Base-by-base conservation (phyloP, 2,329 filamentous ascomycete species). In the Fusarium vanettenii region DNA sequence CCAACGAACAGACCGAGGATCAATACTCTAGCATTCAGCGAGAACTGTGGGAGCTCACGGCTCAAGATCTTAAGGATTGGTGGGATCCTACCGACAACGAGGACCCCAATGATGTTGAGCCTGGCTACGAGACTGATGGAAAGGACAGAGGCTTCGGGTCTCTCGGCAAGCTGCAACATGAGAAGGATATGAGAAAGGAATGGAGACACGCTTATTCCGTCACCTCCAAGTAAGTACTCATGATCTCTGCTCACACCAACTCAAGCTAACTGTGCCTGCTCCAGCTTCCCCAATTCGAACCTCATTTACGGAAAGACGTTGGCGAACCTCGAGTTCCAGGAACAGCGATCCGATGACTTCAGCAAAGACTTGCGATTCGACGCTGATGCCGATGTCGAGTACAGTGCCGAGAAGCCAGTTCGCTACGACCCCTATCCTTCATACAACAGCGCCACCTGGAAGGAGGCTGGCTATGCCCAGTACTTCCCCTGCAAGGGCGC, bases 351-450 rank as follows among this genome's bases (percentile, higher is more conserved):
- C 27, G 79, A 81, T 11, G 76, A 81, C 33, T 78, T 81, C 25
- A 76, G 73, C 35, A 74, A 72, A 39, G 78, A 77, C 66, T 79
- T 86, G 20, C 74, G 68, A 59, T 80, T 78, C 56, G 82, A 84
- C 37, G 76, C 83, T 61, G 79, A 81, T n/a, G 77, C 80, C 10
- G 78, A 79, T 57, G 72, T 81, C 31, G 81, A 81, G 39, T 89
- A 87, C 76, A 86, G 79, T 63, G 79, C 82, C 14, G 83, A 87
- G 50, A 82, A 85, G 60, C 88, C 90, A 1, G 85, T 89, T 64
- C 85, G 88, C 22, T 94, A 94, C 82, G 87, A 92, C 67, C 93
- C 93, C 0, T 95, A 95, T 73, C 93, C 93, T 1, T 84, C 89
- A 18, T 94, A 95, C 83, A 92, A 93, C 78, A 88, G 87, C 60